Conservation (phyloP, 2,329 filamentous ascomycete genomes). For the Claviceps purpurea region DNA sequence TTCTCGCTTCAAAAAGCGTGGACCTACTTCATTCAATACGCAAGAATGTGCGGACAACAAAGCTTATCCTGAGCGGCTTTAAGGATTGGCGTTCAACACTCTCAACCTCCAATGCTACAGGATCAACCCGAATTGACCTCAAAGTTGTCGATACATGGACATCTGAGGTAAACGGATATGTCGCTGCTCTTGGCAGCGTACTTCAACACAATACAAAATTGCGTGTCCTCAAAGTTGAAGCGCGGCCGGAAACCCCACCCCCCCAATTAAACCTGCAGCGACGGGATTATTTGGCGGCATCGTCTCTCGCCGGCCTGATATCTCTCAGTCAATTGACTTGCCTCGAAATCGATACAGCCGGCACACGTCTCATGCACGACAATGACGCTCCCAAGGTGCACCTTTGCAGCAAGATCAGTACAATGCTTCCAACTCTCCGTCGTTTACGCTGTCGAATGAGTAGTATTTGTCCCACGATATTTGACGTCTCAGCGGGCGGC, state of each 20-base stretch:
- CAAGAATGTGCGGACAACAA: neutral
- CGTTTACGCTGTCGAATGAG: slow-evolving; percentile 6
- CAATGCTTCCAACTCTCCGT: slow-evolving; percentile 4
- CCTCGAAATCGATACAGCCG: slow-evolving; percentile 5
- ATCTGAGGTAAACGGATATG: neutral
- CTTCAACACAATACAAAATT: slow-evolving; percentile 5
- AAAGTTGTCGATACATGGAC: slow-evolving; percentile 1
- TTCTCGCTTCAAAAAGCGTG: neutral
- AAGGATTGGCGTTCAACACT: slow-evolving; percentile 4
- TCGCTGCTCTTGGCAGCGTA: slow-evolving; percentile 2
- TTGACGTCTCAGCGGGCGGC: neutral
- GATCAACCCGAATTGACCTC: neutral
- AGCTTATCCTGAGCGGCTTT: slow-evolving; percentile 2
- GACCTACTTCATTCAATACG: slow-evolving; percentile 3
- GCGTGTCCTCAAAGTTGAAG: slow-evolving; percentile 3
- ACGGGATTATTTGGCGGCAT: slow-evolving; percentile 5
- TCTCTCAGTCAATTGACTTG: slow-evolving; percentile 4
- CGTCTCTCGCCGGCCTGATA: slow-evolving; percentile 2
- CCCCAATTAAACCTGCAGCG: neutral
- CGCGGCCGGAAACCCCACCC: slow-evolving; percentile 3
- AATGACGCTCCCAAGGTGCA: neutral
- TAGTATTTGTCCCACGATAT: slow-evolving; percentile 4
- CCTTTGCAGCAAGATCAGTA: slow-evolving; percentile 3
- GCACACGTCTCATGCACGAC: slow-evolving; percentile 1
- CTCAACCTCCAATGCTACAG: neutral